phyloP scores from a whole-genome alignment of 345 rosid genomes.

The Euphorbia tirucalli region DNA sequence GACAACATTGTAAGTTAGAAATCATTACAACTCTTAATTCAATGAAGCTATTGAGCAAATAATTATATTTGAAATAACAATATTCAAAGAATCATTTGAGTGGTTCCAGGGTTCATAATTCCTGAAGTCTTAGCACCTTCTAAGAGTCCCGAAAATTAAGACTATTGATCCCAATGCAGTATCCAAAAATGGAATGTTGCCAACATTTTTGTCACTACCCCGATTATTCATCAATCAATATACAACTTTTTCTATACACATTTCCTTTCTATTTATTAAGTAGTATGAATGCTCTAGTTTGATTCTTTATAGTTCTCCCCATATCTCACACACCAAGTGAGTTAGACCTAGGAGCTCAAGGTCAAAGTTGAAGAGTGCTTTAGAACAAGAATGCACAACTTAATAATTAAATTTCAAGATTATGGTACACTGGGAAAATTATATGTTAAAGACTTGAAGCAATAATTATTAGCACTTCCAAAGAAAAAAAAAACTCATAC shows the following conservation, averaged over 20 bases:
- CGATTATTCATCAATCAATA: neutral
- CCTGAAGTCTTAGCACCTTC: neutral
- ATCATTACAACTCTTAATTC: neutral
- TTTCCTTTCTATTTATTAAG: neutral
- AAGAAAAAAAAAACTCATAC: neutral
- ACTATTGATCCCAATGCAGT: neutral
- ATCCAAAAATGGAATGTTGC: neutral
- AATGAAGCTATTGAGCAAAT: neutral
- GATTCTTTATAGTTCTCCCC: neutral
- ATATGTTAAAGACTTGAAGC: neutral
- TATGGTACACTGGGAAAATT: neutral
- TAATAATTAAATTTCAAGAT: neutral
- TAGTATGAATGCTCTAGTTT: neutral
- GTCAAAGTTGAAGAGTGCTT: too few species aligned
- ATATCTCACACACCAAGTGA: neutral
- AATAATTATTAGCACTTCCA: neutral
- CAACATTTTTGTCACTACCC: neutral
- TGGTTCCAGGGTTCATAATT: neutral
- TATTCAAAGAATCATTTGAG: neutral
- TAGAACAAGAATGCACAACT: neutral
- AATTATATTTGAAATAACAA: neutral
- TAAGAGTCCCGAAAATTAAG: neutral
- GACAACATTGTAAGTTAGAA: neutral
- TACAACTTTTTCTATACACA: neutral
- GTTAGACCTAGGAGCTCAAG: neutral